Base-by-base conservation (phyloP, 2,329 filamentous ascomycete species). In the Fusarium anguioides region DNA sequence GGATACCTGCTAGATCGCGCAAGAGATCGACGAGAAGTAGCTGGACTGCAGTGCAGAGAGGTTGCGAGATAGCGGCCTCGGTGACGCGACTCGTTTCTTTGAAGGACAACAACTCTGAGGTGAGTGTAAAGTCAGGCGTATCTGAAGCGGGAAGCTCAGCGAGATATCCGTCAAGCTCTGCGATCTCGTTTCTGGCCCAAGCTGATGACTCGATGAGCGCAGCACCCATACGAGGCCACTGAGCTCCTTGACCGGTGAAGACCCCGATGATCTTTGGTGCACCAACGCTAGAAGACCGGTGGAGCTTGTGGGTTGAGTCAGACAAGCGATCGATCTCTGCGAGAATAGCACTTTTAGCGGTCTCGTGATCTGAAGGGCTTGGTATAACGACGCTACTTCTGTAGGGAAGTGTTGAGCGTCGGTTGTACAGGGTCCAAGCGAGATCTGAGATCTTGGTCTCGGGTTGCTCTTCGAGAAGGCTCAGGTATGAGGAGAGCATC, bases 1-100 rank as follows among this genome's bases (percentile, higher is more conserved):
- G 54, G 4, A 84, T 72, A 1, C 74, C 41, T 15, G 46, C 48
- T 15, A 49, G 5, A 5, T 33, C 27, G 3, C 10, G 2, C 6
- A 60, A 31, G 8, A 60, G 35, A 1, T 47, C 20, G 1, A 53
- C 23, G 0, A 53, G 26, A 7, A 41, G 39, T 0, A 61, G 10
- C 5, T 61, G 58, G 0, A 60, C 36, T 1, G 58, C 55, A 10
- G 58, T 60, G 7, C 58, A 61, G 1, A 61, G 24, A 2, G 58
- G 58, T 7, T 61, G 58, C 0, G 58, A 60, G 0, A 60, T 44
- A 1, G 45, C 45, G 2, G 57, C 57, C 6, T 60, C 57, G 1
- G 31, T 21, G 4, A 60, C 24, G 1, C 56, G 47, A 9, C 48
- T 54, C 2, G n/a, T 44, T 6, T 20, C 27, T 1, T 33, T 40